These are phyloP conservation scores for Hypoxylon sp. DNA, from an alignment of 2,329 filamentous ascomycete genomes.

Conservation along the genomic window DNA sequence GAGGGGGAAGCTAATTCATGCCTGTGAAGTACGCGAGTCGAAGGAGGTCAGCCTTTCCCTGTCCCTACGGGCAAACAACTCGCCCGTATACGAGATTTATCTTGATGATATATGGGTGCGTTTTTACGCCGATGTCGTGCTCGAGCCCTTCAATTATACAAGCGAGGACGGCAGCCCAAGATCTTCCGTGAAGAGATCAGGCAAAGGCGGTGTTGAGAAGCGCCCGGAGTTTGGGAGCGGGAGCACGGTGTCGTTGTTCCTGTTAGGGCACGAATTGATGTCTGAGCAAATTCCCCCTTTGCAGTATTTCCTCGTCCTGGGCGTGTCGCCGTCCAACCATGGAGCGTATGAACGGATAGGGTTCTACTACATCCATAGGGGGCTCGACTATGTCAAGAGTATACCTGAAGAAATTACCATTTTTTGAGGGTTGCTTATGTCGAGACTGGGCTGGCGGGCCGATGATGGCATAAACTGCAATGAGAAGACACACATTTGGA, in stretches of 20 bases:
- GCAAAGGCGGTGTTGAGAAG: background rate
- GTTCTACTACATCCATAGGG: background rate
- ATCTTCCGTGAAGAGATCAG: background rate
- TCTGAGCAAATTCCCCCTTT: too few species aligned
- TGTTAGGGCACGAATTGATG: background rate
- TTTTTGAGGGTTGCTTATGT: background rate
- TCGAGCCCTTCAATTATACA: background rate
- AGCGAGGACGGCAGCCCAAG: background rate
- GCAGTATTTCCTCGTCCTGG: background rate
- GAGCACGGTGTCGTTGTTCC: background rate
- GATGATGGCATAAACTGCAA: background rate
- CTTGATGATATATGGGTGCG: background rate
- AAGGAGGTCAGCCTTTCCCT: background rate
- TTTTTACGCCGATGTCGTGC: background rate
- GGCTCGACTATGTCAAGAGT: background rate
- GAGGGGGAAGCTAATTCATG: background rate
- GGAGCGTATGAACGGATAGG: background rate
- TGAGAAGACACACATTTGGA: background rate
- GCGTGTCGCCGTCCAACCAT: background rate
- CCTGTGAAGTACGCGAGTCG: background rate
- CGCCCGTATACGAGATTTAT: background rate
- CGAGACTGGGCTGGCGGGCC: background rate
- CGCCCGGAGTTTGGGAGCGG: background rate
- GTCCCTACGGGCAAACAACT: too few species aligned
- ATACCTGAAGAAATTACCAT: background rate